These are phyloP conservation scores for Fusarium sp. DNA, from an alignment of 2,329 filamentous ascomycete species.

Conservation along the genomic window DNA sequence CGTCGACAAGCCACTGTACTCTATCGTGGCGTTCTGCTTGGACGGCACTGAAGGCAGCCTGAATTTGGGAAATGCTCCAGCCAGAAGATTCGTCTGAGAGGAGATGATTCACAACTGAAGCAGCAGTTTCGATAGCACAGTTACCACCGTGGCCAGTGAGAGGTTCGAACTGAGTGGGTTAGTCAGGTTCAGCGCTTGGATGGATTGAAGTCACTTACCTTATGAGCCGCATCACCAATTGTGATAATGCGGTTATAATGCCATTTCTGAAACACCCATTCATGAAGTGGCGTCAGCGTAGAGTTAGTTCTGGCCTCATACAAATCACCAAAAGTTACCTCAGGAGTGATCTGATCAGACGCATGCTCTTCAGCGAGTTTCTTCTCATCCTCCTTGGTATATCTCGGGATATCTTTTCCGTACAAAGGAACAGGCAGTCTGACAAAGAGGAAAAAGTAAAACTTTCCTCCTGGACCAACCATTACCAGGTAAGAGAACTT, in stretches of 20 bases:
- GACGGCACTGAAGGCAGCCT: neutral
- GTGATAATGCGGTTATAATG: slow-evolving; percentile 7
- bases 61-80: neutral
- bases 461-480: slow-evolving; percentile 1
- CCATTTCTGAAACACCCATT: slow-evolving; percentile 13
- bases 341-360: neutral
- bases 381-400: neutral
- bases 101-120: neutral
- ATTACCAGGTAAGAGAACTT: neutral
- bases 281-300: slow-evolving; percentile 1
- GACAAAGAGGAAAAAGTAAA: slow-evolving; percentile 11
- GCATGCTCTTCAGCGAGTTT: neutral
- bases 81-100: neutral
- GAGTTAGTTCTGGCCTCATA: neutral
- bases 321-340: neutral
- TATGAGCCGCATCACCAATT: slow-evolving; percentile 18
- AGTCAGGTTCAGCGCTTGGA: neutral
- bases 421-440: neutral
- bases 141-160: slow-evolving; percentile 1
- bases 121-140: slow-evolving; percentile 1
- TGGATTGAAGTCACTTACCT: neutral
- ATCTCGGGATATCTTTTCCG: neutral
- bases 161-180: neutral
- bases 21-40: neutral
- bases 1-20: neutral